phyloP scores from a whole-genome alignment of 129 eudicot genomes.

The Chrysanthemum lavandulifolium region DNA sequence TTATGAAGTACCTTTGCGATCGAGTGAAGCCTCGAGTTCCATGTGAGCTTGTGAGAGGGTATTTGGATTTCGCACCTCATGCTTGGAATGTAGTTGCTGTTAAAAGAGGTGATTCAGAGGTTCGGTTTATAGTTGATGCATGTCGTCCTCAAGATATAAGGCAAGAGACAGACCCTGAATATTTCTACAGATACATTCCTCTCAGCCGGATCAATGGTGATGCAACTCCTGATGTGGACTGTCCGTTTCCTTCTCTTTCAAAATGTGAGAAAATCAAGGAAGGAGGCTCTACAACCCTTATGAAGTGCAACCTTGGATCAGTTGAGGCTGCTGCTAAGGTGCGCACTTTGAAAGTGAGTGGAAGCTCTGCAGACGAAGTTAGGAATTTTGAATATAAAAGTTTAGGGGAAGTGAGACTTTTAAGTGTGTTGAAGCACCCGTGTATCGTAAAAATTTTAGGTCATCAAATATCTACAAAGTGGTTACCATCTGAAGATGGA shows the following conservation, averaged over 20 bases:
- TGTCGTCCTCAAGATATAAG: too few relatives aligned
- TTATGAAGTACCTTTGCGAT: slow-evolving; percentile 95
- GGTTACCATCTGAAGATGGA: slow-evolving; percentile 57
- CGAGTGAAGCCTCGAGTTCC: slow-evolving; percentile 86
- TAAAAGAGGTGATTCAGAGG: slow-evolving; percentile 61
- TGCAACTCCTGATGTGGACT: slow-evolving; percentile 29
- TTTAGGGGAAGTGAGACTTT: slow-evolving; percentile 80
- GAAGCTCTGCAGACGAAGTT: slow-evolving; percentile 54
- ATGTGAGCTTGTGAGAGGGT: slow-evolving; percentile 96
- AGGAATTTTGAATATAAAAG: slow-evolving; percentile 72
- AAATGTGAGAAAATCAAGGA: slow-evolving; percentile 51
- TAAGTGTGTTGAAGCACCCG: slow-evolving; percentile 64
- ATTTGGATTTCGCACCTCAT: slow-evolving; percentile 84
- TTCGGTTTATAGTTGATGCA: slow-evolving; percentile 88
- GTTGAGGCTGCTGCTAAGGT: slow-evolving; percentile 84
- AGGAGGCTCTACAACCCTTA: slow-evolving; percentile 51
- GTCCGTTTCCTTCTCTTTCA: slow-evolving; percentile 66
- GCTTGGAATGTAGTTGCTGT: slow-evolving; percentile 88
- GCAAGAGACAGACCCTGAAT: too few relatives aligned
- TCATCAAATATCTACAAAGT: slow-evolving; percentile 72
- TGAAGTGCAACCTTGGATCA: slow-evolving; percentile 70
- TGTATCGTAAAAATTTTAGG: slow-evolving; percentile 86
- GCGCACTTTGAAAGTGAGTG: slow-evolving; percentile 57
- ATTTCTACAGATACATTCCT: slow-evolving; percentile 60
- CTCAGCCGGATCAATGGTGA: slow-evolving; percentile 55